Base-by-base conservation (phyloP, 2,329 filamentous ascomycete species). In the Trichoderma koningiopsis region DNA sequence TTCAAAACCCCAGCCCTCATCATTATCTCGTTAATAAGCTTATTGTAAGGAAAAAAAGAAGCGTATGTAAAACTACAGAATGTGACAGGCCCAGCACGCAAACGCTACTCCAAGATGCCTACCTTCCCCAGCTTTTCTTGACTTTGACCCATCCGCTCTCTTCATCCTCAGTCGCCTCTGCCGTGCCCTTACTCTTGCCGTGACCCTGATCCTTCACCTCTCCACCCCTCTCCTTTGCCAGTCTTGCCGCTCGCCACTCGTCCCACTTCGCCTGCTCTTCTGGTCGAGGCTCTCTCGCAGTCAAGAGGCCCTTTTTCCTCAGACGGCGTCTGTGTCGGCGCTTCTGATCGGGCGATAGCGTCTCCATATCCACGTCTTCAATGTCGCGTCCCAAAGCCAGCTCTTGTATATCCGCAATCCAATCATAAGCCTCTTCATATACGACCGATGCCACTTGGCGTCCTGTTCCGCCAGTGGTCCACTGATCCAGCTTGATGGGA, bases 401-500 rank as follows among this genome's bases (percentile, higher is more conserved):
- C 73, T 89, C 87, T 59, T 79, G 77, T 6, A 82, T 70, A 35
- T 89, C 86, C 0, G 84, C 85, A 27, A 80, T 60, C 71, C 80
- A 75, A 72, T 89, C 87, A 7, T 78, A 77, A 1, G 82, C 71
- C 43, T 86, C 82, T 61, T 87, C 83, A 5, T 75, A 73, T 1
- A 81, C 72, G 55, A 77, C 75, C n/a, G 75, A 76, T 16, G 78
- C 76, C 4, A 83, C 55, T 1, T 72, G 73, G 47, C 85, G 83
- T 5, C 85, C 85, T 40, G 77, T 78, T 1, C 87, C 87, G 19
- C 85, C 84, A 0, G 85, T 86, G 10, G 81, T 75, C 87, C 87
- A 90, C 73, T 89, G 83, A 74, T 90, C 88, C 14, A 90, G 74
- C 79, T 89, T 90, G 68, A 88, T 84, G 3, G 88, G 88, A 57